Base-by-base conservation (phyloP, 1,284 basidiomycete genomes). In the Sanguinoderma infundibulare region DNA sequence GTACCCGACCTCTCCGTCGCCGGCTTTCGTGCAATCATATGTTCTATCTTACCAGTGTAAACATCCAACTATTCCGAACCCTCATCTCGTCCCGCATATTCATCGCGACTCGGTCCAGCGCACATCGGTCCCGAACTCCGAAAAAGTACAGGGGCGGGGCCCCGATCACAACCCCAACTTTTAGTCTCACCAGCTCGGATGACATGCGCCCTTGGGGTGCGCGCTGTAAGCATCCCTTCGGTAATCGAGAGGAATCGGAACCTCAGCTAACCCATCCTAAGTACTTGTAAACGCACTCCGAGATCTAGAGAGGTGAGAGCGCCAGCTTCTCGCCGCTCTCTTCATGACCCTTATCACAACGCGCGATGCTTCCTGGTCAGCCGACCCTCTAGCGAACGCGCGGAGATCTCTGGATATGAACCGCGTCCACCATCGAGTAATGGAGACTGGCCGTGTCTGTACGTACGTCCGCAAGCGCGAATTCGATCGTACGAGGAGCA, bases 111-210 rank as follows among this genome's bases (percentile, higher is more conserved):
- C 36, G 30, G 38, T 30, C 38, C 56, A 44, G 24, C 50, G 49
- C 50, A 39, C 47, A 20, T 58, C 51, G 57, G 57, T 20, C 26
- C 57, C 42, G 51, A 26, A 34, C 15, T 53, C 57, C 57, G 57
- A 57, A 32, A 22, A n/a, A 38, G 42, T 22, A 44, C 42, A 22
- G 22, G 8, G 42, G 42, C 22, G n/a, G 22, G 24, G 6, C 42
- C 42, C 15, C 17, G 17, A 49, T 49, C 46, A 32, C 46, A 17
- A n/a, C 40, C 38, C 39, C 28, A 40, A 22, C 24, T 20, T 28
- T 42, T 34, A 53, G 38, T 54, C 10, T 20, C 30, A 51, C 22
- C 49, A 20, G 14, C n/a, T 51, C 49, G 20, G 28, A 28, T 17
- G 39, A 20, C 47, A 24, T 8, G n/a, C 30, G 28, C 10, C 20